Percentiles rank a stretch among this genome's conserved stretches.
These are phyloP conservation scores for Berberis vulgaris DNA, from an alignment of 164 flowering plant genomes.

Conservation along the genomic window DNA sequence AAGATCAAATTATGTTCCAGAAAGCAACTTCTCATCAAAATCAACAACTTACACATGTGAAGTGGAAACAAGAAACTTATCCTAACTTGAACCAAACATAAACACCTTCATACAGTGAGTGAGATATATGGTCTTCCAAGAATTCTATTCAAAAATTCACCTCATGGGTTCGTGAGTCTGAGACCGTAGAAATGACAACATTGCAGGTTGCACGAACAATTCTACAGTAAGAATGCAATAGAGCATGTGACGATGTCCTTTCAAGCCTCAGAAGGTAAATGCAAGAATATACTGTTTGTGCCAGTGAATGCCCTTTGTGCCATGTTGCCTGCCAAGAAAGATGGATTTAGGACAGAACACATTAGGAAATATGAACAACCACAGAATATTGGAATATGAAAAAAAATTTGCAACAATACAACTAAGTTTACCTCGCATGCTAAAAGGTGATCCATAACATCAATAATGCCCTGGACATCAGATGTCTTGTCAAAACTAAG, in stretches of 20 bases:
- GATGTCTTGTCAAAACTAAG: slow-evolving; percentile 52
- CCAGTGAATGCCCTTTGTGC: slow-evolving; percentile 96
- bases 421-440: slow-evolving; percentile 71
- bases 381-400: not conserved
- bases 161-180: slow-evolving; percentile 96
- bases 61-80: no score
- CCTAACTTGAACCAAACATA: no score
- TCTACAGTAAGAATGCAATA: slow-evolving; percentile 80
- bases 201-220: slow-evolving; percentile 82
- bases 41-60: no score
- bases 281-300: slow-evolving; percentile 93
- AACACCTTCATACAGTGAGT: not conserved
- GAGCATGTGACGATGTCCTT: slow-evolving; percentile 73
- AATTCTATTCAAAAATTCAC: slow-evolving; percentile 35
- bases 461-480: slow-evolving; percentile 66
- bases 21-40: no score
- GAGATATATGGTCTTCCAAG: not conserved
- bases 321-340: slow-evolving; percentile 79
- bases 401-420: not conserved
- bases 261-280: slow-evolving; percentile 80
- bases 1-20: not conserved
- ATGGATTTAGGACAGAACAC: not conserved
- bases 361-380: not conserved
- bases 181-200: slow-evolving; percentile 68
- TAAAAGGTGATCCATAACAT: slow-evolving; percentile 90